Percentiles rank a stretch among this genome's conserved stretches.
phyloP scores from a whole-genome alignment of 2,329 filamentous ascomycete species.

The Beauveria varroae region DNA sequence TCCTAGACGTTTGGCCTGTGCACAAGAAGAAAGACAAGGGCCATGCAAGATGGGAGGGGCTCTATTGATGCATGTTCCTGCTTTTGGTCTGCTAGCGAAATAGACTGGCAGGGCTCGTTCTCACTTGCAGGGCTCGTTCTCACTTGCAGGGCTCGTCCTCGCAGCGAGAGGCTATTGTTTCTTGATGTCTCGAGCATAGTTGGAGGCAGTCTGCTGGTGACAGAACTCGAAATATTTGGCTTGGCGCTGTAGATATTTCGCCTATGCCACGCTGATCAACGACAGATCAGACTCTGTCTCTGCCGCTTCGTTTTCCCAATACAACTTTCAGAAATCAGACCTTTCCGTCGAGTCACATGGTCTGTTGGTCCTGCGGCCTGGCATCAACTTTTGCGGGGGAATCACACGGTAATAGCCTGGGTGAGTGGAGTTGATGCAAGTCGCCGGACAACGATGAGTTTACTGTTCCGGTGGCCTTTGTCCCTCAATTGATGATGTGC shows the following conservation, averaged over 20 bases:
- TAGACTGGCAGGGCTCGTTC: no score
- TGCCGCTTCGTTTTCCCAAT: not conserved
- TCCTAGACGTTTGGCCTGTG: not conserved
- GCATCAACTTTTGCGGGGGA: not conserved
- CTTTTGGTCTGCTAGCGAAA: not conserved
- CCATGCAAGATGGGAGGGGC: not conserved
- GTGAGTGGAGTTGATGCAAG: not conserved
- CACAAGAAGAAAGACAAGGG: not conserved
- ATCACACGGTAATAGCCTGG: not conserved
- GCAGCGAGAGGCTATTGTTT: no score
- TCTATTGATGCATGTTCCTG: not conserved
- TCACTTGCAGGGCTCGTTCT: no score
- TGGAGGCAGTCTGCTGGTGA: no score
- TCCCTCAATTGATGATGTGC: no score
- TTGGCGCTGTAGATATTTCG: not conserved
- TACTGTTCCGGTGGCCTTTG: not conserved
- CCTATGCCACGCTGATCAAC: not conserved
- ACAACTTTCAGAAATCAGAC: not conserved
- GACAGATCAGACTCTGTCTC: not conserved
- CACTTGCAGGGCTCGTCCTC: no score
- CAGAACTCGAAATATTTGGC: no score
- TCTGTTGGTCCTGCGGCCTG: not conserved
- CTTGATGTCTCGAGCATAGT: no score
- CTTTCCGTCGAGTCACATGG: conserved; percentile 3
- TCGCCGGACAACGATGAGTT: not conserved